These are phyloP conservation scores for Populus alba DNA, from an alignment of 345 rosid genomes.

Conservation along the genomic window DNA sequence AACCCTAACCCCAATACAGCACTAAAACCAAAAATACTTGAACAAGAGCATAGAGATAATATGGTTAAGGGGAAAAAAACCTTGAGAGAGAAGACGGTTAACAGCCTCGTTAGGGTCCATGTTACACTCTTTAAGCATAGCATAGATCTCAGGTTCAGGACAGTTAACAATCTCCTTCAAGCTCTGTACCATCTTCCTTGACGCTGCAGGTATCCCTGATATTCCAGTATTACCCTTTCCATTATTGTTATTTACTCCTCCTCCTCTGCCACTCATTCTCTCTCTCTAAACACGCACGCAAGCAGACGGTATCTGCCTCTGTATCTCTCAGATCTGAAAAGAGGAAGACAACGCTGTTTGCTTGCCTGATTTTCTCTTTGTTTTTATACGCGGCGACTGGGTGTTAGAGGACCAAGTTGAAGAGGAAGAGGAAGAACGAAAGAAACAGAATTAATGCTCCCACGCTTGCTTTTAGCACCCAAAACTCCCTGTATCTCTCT, in stretches of 20 bases:
- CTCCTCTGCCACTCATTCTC: conserved; percentile 58
- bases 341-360: background rate
- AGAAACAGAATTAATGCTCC: background rate
- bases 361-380: background rate
- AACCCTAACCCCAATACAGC: background rate
- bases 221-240: conserved; percentile 61
- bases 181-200: conserved; percentile 84
- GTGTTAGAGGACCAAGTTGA: background rate
- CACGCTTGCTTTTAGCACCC: conserved; percentile 17
- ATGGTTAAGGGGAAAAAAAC: conserved; percentile 22
- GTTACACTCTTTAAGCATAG: conserved; percentile 88
- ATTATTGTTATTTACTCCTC: conserved; percentile 22
- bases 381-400: background rate
- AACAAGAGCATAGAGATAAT: background rate
- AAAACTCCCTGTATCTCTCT: conserved; percentile 1
- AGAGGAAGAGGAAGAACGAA: background rate
- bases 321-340: conserved; percentile 23
- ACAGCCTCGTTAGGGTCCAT: conserved; percentile 99
- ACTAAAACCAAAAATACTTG: background rate
- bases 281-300: conserved; percentile 6
- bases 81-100: conserved; percentile 92
- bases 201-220: conserved; percentile 63
- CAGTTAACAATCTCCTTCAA: conserved; percentile 96
- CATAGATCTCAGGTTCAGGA: conserved; percentile 90
- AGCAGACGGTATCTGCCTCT: background rate